A percentile compares a stretch with the other conserved stretches of the same genome.
Evolutionary conservation across 1,139 yeast genomes (phyloP).

Genomic region (Pichia sp.): DNA sequence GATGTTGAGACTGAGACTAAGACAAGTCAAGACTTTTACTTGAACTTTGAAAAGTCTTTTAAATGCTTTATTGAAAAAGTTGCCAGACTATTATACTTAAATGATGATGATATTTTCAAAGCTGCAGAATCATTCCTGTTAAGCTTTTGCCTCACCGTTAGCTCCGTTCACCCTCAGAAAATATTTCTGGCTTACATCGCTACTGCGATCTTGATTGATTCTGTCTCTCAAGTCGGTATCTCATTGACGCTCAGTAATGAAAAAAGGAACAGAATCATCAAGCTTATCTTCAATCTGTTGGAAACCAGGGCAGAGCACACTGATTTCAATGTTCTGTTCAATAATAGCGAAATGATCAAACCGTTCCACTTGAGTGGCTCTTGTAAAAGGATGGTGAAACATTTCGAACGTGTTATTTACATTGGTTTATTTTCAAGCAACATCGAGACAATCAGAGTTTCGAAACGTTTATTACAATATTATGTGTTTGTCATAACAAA

Average conservation of each 20-base stretch:
- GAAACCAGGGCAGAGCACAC: constrained; percentile 20
- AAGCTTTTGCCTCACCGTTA: constrained; percentile 24
- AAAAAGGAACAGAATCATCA: constrained; percentile 22
- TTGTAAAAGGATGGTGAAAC: constrained; percentile 23
- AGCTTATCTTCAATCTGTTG: constrained; percentile 20
- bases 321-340: constrained; percentile 12
- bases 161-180: constrained; percentile 12
- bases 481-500: constrained; percentile 23
- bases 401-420: constrained; percentile 26
- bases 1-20: constrained; percentile 3
- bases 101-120: constrained; percentile 19
- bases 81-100: constrained; percentile 18
- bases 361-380: constrained; percentile 20
- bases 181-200: constrained; percentile 24
- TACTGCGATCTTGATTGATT: constrained; percentile 23
- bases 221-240: constrained; percentile 23
- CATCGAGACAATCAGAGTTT: constrained; percentile 26
- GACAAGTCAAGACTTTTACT: constrained; percentile 3
- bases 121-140: constrained; percentile 22
- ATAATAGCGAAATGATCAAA: constrained; percentile 7
- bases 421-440: constrained; percentile 27
- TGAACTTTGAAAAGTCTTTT: constrained; percentile 22
- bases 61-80: constrained; percentile 23
- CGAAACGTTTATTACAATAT: constrained; percentile 23
- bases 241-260: constrained; percentile 15